These are phyloP conservation scores for Wallacemonas rigidus DNA, from an alignment of 208 protist species.

Conservation along the genomic window DNA sequence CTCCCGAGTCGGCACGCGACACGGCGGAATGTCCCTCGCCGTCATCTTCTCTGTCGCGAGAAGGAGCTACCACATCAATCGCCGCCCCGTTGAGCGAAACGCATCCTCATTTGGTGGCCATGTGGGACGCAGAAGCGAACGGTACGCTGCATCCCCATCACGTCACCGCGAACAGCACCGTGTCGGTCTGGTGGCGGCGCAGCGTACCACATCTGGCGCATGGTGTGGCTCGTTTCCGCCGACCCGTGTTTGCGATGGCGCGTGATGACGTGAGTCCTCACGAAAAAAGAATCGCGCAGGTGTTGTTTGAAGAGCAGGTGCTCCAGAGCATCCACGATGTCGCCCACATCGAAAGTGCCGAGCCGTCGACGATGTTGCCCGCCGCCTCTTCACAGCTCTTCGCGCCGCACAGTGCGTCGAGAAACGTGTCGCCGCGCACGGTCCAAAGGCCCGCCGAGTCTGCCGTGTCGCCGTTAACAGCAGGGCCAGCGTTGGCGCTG, in stretches of 20 bases:
- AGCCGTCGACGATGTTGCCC: slow-evolving; percentile 15
- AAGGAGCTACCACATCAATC: not conserved
- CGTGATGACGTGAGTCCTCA: slow-evolving; percentile 33
- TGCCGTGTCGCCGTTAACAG: not conserved
- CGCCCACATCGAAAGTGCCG: slow-evolving; percentile 48
- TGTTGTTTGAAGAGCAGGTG: slow-evolving; percentile 42
- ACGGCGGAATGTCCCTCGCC: too few species aligned
- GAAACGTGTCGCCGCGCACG: not conserved
- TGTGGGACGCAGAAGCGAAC: slow-evolving; percentile 64
- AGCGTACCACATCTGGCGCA: not conserved
- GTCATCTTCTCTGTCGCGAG: too few species aligned
- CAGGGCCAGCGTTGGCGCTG: slow-evolving; percentile 19
- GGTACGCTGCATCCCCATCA: slow-evolving; percentile 48
- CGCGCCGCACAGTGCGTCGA: not conserved
- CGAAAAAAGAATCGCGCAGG: slow-evolving; percentile 46
- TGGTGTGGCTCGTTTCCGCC: slow-evolving; percentile 34
- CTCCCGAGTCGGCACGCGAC: not conserved
- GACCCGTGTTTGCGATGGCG: slow-evolving; percentile 68
- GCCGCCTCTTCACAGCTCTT: slow-evolving; percentile 4
- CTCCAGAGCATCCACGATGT: slow-evolving; percentile 43
- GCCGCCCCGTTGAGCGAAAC: slow-evolving; percentile 36
- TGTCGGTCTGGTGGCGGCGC: slow-evolving; percentile 66
- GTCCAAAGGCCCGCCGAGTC: not conserved
- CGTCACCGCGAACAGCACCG: slow-evolving; percentile 46
- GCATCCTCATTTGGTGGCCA: slow-evolving; percentile 39